Evolutionary conservation across 352 stramenopile genomes (phyloP).

Genomic region (Globisporangium viniferum): DNA sequence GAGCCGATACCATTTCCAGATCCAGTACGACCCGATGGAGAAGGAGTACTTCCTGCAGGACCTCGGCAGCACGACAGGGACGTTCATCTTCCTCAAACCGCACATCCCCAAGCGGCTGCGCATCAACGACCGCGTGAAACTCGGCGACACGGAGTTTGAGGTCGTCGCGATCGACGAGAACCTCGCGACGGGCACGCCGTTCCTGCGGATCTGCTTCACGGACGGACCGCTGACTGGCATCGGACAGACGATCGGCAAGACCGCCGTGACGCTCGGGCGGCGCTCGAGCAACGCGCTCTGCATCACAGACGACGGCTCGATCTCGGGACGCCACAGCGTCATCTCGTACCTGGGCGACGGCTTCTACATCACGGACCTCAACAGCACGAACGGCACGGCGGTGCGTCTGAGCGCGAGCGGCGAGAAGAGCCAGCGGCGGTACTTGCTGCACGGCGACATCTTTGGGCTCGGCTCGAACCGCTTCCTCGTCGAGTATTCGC

Average conservation of each 20-base stretch:
- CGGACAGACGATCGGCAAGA: slow-evolving; percentile 73
- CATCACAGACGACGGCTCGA: slow-evolving; percentile 79
- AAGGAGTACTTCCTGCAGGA: slow-evolving; percentile 85
- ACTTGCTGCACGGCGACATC: slow-evolving; percentile 72
- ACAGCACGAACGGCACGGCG: slow-evolving; percentile 81
- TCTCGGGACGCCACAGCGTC: slow-evolving; percentile 69
- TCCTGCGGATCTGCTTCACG: slow-evolving; percentile 74
- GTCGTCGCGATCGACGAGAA: slow-evolving; percentile 73
- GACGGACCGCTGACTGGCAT: slow-evolving; percentile 68
- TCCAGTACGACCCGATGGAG: slow-evolving; percentile 76
- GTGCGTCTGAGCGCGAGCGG: slow-evolving; percentile 65
- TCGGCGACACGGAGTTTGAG: slow-evolving; percentile 81
- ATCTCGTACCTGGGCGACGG: slow-evolving; percentile 72
- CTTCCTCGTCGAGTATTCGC: slow-evolving; percentile 81
- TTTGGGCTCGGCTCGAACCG: slow-evolving; percentile 84
- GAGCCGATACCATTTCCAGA: slow-evolving; percentile 78
- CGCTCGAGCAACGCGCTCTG: slow-evolving; percentile 76
- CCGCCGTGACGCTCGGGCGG: slow-evolving; percentile 68
- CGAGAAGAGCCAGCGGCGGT: slow-evolving; percentile 52
- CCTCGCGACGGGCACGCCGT: slow-evolving; percentile 61
- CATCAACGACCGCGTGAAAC: slow-evolving; percentile 66
- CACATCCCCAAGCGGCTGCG: slow-evolving; percentile 65
- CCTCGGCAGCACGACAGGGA: slow-evolving; percentile 75
- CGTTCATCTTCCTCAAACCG: slow-evolving; percentile 76
- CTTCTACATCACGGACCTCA: slow-evolving; percentile 84